These are phyloP conservation scores for Linum usitatissimum DNA, from an alignment of 345 rosid species.

Conservation along the genomic window DNA sequence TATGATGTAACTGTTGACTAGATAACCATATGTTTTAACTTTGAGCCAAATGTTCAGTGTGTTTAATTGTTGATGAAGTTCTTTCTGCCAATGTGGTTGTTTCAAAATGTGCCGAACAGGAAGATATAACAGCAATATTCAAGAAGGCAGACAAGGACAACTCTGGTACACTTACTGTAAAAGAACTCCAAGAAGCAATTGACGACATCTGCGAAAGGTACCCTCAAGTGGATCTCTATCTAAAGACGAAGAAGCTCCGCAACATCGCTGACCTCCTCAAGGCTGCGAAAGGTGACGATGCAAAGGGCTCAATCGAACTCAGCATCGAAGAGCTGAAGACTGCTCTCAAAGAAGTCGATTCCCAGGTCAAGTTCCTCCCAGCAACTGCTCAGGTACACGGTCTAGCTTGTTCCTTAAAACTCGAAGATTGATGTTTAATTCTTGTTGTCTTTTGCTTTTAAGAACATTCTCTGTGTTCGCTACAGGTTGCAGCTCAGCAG, in stretches of 20 bases:
- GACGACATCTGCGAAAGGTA: conserved; percentile 73
- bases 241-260: conserved; percentile 60
- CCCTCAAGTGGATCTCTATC: conserved; percentile 82
- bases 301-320: conserved; percentile 55
- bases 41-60: no score
- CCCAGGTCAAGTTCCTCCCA: conserved; percentile 83
- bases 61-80: no score
- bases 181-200: conserved; percentile 71
- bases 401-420: neutral
- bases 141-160: conserved; percentile 86
- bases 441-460: neutral
- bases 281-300: conserved; percentile 43
- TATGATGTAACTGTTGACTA: no score
- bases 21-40: no score
- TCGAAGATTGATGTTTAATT: neutral
- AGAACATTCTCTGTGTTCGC: neutral
- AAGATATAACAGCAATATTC: conserved; percentile 65
- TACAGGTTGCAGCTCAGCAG: conserved; percentile 92
- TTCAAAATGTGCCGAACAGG: conserved; percentile 28
- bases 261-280: conserved; percentile 56
- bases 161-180: conserved; percentile 72
- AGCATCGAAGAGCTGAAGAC: conserved; percentile 70
- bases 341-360: conserved; percentile 76
- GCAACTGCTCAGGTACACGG: conserved; percentile 84
- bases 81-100: no score